phyloP scores from a whole-genome alignment of 331 rosid genomes.

The Spiraea crenata region DNA sequence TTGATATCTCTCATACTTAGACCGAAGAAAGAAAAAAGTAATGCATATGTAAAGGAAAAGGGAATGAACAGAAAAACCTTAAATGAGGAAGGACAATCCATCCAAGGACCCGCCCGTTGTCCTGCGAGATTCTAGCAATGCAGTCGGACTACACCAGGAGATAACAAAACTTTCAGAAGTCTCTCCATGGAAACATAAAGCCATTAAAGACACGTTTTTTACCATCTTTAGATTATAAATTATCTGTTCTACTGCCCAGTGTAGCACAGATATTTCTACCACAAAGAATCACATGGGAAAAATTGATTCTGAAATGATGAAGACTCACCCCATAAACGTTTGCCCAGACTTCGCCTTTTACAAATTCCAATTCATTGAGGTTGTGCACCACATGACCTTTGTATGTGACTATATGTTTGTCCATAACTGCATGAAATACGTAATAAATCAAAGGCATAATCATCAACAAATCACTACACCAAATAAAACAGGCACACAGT shows the following conservation, averaged over 20 bases:
- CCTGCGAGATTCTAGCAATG: constrained; percentile 68
- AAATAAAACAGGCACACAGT: background rate
- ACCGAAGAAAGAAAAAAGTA: background rate
- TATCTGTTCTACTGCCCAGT: background rate
- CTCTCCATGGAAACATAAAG: constrained; percentile 16
- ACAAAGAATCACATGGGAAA: background rate
- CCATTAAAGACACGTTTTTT: constrained; percentile 1
- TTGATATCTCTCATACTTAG: constrained; percentile 10
- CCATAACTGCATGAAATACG: constrained; percentile 47
- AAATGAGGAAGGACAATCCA: constrained; percentile 80
- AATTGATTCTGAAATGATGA: constrained; percentile 2
- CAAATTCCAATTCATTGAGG: constrained; percentile 85
- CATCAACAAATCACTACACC: background rate
- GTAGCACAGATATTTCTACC: background rate
- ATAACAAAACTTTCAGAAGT: constrained; percentile 19
- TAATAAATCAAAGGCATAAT: background rate
- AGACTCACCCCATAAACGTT: constrained; percentile 60
- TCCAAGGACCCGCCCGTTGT: constrained; percentile 70
- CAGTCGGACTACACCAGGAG: constrained; percentile 64
- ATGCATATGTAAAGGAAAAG: constrained; percentile 3
- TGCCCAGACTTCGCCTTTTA: constrained; percentile 91
- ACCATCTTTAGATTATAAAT: background rate
- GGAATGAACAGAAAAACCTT: constrained; percentile 41
- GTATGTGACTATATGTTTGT: constrained; percentile 52
- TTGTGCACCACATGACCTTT: constrained; percentile 66